Evolutionary conservation across 805 yeast genomes (phyloP), one percentile per base, ranked within the genome.

Genomic region (Lipomyces orientalis): DNA sequence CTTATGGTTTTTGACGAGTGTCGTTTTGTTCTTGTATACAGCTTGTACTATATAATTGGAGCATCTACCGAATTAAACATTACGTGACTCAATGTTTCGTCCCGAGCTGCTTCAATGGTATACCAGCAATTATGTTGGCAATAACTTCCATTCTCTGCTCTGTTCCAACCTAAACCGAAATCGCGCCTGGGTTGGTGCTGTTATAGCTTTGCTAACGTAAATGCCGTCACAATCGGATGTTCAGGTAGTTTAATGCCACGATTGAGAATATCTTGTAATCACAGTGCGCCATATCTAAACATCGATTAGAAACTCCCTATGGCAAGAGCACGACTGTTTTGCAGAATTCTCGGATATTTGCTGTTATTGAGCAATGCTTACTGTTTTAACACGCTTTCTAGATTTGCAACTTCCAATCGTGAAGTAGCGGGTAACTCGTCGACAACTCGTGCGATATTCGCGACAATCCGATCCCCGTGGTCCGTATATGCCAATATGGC

Each of bases 401-500:
- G 43, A 19, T 39, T 9, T 22, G 25, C 31, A 33, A 56, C 19
- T 0, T 14, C 14, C n/a, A 63, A 5, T 14, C n/a, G 19, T n/a
- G 64, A 16, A 12, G 19, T 29, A 4, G 65, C 39, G 6, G 66
- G 66, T 16, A 63, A n/a, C 66, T 63, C 66, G 52, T 63, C 66
- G 12, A 60, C 31, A 25, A 51, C 66, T 12, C 64, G 46, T 12
- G 61, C 65, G 37, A 63, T 19, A 25, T 46, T 63, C 7, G 67
- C 66, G 8, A 58, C 46, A 7, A 63, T 19, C 31, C 29, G 33
- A 10, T 43, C 51, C 9, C 65, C 65, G 25, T 52, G 54, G 22
- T 63, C 25, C 12, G 54, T 25, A 37, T 62, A 63, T 19, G 35
- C 64, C 51, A 63, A 39, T 8, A 63, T 22, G 8, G 66, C 39